phyloP scores from a whole-genome alignment of 805 yeast genomes.

The Candida boidinii region DNA sequence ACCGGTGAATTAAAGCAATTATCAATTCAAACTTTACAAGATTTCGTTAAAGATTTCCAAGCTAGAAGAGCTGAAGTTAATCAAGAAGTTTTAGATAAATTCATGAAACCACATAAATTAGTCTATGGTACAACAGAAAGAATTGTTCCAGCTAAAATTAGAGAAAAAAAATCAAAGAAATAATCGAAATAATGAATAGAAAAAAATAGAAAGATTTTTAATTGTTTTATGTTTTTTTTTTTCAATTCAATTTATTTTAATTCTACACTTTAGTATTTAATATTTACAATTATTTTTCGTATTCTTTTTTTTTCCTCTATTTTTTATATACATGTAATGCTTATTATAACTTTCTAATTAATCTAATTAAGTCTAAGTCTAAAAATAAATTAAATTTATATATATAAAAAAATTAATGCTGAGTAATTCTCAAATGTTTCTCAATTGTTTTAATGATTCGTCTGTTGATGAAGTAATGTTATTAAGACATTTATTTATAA shows the following conservation, averaged over 20 bases:
- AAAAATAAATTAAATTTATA: too few relatives aligned
- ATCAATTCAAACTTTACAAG: constrained; percentile 74
- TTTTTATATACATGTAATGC: constrained; percentile 1
- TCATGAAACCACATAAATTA: constrained; percentile 81
- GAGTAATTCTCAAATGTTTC: too few relatives aligned
- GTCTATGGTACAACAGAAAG: constrained; percentile 69
- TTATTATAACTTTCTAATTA: constrained; percentile 1
- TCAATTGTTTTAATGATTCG: constrained; percentile 8
- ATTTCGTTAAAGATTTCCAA: constrained; percentile 77
- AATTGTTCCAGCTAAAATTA: constrained; percentile 57
- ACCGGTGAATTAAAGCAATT: constrained; percentile 91
- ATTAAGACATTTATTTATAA: constrained; percentile 6
- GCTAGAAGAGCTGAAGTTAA: constrained; percentile 60
- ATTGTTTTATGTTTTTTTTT: neutral
- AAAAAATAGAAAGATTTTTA: too few relatives aligned
- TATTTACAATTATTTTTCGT: too few relatives aligned
- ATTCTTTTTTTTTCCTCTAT: too few relatives aligned
- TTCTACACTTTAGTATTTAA: neutral
- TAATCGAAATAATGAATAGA: too few relatives aligned
- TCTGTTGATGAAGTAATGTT: constrained; percentile 7
- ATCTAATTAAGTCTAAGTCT: too few relatives aligned
- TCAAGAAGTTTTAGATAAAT: constrained; percentile 50
- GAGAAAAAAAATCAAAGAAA: constrained; percentile 33
- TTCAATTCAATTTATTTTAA: neutral
- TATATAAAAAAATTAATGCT: too few relatives aligned